phyloP scores from a whole-genome alignment of 768 basidiomycete species.

The Tylopilus sp. region DNA sequence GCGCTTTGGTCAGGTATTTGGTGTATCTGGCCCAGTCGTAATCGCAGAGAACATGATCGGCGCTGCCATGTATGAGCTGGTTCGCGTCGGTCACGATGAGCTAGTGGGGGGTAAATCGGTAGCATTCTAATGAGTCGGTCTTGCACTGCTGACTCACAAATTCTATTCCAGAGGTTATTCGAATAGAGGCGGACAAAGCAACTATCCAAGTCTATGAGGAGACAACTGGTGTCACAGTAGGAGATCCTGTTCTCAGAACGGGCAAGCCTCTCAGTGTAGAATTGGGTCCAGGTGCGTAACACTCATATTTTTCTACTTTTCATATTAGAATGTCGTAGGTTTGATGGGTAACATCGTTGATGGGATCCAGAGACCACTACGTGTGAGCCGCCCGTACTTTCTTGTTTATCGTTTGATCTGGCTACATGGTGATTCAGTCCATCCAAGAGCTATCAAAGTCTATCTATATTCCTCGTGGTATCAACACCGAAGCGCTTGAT shows the following conservation, averaged over 20 bases:
- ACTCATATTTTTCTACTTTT: not conserved
- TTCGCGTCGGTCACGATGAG: slow-evolving; percentile 97
- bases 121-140: not conserved
- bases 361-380: slow-evolving; percentile 90
- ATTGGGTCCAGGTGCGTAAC: slow-evolving; percentile 81
- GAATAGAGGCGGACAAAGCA: slow-evolving; percentile 96
- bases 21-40: slow-evolving; percentile 98
- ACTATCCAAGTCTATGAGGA: slow-evolving; percentile 99
- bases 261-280: slow-evolving; percentile 98
- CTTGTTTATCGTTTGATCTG: not conserved
- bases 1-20: slow-evolving; percentile 83
- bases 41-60: slow-evolving; percentile 94
- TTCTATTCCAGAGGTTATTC: slow-evolving; percentile 85
- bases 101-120: slow-evolving; percentile 81
- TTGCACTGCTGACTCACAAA: slow-evolving; percentile 14
- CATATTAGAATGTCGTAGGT: slow-evolving; percentile 44
- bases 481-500: slow-evolving; percentile 94
- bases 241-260: slow-evolving; percentile 95
- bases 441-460: slow-evolving; percentile 97
- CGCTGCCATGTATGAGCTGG: slow-evolving; percentile 96
- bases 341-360: slow-evolving; percentile 99
- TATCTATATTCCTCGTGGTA: slow-evolving; percentile 99
- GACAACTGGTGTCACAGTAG: slow-evolving; percentile 97
- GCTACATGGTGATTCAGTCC: slow-evolving; percentile 40
- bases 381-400: slow-evolving; percentile 47